phyloP scores from a whole-genome alignment of 805 yeast genomes.

The Teunomyces lycoperdinae region DNA sequence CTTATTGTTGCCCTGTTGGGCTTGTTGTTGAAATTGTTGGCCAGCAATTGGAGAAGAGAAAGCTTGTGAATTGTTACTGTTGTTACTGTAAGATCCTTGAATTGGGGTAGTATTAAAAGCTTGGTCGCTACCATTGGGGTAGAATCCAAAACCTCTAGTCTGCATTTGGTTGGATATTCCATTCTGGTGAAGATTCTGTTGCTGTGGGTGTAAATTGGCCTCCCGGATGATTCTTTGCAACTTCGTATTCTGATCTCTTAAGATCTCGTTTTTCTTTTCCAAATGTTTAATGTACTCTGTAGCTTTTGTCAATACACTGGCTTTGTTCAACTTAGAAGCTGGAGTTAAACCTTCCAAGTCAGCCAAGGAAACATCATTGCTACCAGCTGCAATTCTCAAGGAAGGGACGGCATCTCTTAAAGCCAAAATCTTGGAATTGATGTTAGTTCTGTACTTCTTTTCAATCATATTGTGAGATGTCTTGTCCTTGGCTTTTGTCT shows the following conservation, averaged over 20 bases:
- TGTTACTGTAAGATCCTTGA: constrained; percentile 12
- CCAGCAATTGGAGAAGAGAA: constrained; percentile 1
- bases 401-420: constrained; percentile 79
- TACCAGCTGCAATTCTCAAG: constrained; percentile 57
- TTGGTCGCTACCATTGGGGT: constrained; percentile 17
- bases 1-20: constrained; percentile 34
- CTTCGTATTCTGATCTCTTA: constrained; percentile 46
- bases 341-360: constrained; percentile 74
- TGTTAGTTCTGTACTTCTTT: constrained; percentile 75
- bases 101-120: constrained; percentile 18
- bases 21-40: constrained; percentile 12
- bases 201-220: constrained; percentile 23
- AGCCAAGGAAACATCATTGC: constrained; percentile 32
- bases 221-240: constrained; percentile 36
- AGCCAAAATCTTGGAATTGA: constrained; percentile 65
- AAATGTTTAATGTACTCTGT: constrained; percentile 75
- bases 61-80: constrained; percentile 8
- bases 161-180: constrained; percentile 1
- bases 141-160: constrained; percentile 15
- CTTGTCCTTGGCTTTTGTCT: constrained; percentile 54
- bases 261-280: constrained; percentile 55
- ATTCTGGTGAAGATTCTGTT: constrained; percentile 5
- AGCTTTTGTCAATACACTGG: constrained; percentile 71
- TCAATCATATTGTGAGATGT: constrained; percentile 78
- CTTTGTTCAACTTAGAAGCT: constrained; percentile 74